These are phyloP conservation scores for Dalbergia cultrata DNA, from an alignment of 306 rosid genomes.

Conservation along the genomic window DNA sequence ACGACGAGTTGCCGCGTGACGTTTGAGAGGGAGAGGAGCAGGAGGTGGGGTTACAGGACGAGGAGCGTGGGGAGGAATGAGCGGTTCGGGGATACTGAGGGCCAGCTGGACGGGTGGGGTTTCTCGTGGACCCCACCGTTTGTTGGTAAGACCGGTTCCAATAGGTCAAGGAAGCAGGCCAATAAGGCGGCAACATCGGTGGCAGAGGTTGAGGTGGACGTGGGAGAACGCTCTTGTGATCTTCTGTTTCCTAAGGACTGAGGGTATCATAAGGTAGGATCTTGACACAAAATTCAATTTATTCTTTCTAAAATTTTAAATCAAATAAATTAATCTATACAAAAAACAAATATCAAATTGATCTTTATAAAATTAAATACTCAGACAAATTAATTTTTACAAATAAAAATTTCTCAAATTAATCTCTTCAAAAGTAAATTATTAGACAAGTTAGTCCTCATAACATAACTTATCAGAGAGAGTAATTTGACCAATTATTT, in stretches of 20 bases:
- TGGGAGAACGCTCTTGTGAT: constrained; percentile 56
- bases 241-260: constrained; percentile 32
- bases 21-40: constrained; percentile 63
- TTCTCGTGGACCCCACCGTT: constrained; percentile 56
- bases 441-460: too few relatives aligned
- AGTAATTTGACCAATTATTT: too few relatives aligned
- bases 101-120: constrained; percentile 48
- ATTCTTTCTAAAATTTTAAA: too few relatives aligned
- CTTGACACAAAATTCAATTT: too few relatives aligned
- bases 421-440: too few relatives aligned
- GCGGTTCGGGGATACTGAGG: constrained; percentile 9
- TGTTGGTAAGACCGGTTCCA: constrained; percentile 47
- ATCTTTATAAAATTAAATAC: too few relatives aligned
- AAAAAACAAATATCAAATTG: too few relatives aligned
- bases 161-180: neutral
- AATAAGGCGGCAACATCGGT: neutral
- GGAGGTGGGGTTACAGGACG: constrained; percentile 61
- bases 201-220: constrained; percentile 14
- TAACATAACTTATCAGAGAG: too few relatives aligned
- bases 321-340: too few relatives aligned
- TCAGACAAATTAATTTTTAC: too few relatives aligned
- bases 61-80: constrained; percentile 49
- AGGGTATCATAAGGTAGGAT: neutral
- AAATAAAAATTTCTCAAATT: too few relatives aligned
- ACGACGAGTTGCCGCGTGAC: constrained; percentile 47